Conservation (phyloP, 306 rosid species). For the Corylus americana region DNA sequence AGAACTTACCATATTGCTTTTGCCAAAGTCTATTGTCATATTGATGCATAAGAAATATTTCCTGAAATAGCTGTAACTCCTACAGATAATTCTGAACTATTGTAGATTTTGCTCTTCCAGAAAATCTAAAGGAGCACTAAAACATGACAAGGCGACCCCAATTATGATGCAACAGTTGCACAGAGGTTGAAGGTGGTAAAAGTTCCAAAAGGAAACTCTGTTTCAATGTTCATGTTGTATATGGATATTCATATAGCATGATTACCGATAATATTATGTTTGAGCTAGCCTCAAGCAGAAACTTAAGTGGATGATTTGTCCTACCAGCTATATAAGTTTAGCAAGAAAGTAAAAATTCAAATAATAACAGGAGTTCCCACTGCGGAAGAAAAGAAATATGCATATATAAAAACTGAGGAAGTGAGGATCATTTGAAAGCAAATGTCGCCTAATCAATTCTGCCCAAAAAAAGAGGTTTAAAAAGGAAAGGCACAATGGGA, state of each 20-base stretch:
- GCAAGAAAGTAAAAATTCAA: conserved; percentile 1
- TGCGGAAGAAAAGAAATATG: conserved; percentile 1
- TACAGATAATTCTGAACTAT: neutral
- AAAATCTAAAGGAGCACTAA: conserved; percentile 9
- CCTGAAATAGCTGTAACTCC: neutral
- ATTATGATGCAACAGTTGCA: conserved; percentile 1
- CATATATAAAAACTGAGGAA: neutral
- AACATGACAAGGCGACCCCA: neutral
- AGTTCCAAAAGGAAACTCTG: neutral
- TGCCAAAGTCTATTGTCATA: neutral
- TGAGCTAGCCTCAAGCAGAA: neutral
- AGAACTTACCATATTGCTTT: neutral
- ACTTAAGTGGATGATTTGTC: neutral
- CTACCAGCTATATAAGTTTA: neutral
- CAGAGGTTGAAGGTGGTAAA: neutral
- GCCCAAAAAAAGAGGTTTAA: neutral
- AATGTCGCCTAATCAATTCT: conserved; percentile 8
- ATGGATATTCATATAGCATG: neutral
- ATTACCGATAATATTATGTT: neutral
- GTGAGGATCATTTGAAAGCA: neutral
- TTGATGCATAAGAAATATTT: neutral
- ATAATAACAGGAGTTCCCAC: neutral
- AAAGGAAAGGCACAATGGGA: conserved; percentile 14
- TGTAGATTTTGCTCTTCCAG: neutral
- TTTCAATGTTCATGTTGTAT: neutral